Evolutionary conservation across 208 protist species (phyloP).

Genomic region (Acanthamoeba royreba): DNA sequence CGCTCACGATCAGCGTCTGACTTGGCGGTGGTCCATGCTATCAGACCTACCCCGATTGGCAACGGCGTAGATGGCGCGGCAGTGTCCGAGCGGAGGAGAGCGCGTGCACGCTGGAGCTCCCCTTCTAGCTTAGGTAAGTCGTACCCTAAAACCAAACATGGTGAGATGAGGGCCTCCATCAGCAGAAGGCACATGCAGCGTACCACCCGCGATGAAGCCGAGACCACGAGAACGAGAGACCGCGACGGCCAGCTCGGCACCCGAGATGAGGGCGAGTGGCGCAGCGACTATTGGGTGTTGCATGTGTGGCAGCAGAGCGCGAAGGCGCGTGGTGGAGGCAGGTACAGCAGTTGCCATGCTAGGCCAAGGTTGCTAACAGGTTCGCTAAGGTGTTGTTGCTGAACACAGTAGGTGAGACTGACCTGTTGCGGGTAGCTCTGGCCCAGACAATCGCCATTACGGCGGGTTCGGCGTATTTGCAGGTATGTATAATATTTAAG

Average conservation of each 20-base stretch:
- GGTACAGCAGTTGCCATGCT: background rate
- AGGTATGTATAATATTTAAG: no score
- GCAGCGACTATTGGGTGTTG: background rate
- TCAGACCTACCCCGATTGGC: background rate
- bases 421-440: no score
- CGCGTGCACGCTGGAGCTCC: background rate
- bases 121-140: background rate
- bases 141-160: background rate
- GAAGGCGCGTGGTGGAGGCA: no score
- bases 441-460: no score
- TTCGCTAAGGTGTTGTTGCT: no score
- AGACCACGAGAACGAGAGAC: background rate
- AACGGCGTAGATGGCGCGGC: background rate
- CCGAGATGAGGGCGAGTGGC: background rate
- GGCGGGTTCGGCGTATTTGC: no score
- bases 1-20: background rate
- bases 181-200: background rate
- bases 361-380: no score
- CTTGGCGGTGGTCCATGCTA: background rate
- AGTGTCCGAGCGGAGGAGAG: background rate
- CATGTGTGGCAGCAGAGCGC: background rate
- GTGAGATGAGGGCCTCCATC: background rate
- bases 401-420: no score
- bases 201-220: slow-evolving; percentile 17
- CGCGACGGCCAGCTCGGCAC: background rate